Conservation (phyloP, 106 monocot species). For the Vanilla planifolia region DNA sequence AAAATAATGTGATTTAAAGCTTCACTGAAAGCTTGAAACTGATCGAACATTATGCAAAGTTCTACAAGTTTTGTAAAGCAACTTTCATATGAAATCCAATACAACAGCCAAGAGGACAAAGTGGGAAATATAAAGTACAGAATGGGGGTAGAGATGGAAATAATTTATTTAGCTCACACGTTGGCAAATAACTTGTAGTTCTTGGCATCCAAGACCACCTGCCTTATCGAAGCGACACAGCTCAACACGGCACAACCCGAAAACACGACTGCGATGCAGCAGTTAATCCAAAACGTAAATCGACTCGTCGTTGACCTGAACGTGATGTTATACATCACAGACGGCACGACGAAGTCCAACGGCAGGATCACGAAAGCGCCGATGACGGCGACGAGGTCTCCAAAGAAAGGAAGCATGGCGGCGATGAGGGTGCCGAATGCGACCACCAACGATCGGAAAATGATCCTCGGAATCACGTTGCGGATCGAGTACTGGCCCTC, state of each 20-base stretch:
- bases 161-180: too few relatives aligned
- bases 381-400: constrained; percentile 67
- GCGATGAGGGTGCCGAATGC: constrained; percentile 43
- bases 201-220: constrained; percentile 14
- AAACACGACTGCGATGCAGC: constrained; percentile 41
- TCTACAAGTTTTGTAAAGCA: too few relatives aligned
- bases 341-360: constrained; percentile 74
- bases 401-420: constrained; percentile 95
- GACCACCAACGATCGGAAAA: constrained; percentile 55
- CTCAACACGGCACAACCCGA: constrained; percentile 36
- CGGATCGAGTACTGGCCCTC: constrained; percentile 52
- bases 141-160: too few relatives aligned
- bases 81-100: too few relatives aligned
- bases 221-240: constrained; percentile 32
- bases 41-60: too few relatives aligned
- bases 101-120: too few relatives aligned
- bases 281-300: constrained; percentile 61
- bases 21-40: too few relatives aligned
- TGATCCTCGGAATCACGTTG: constrained; percentile 62
- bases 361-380: constrained; percentile 86
- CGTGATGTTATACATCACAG: constrained; percentile 66
- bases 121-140: too few relatives aligned
- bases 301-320: constrained; percentile 47
- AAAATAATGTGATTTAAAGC: too few relatives aligned
- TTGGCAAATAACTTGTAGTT: constrained; percentile 25